Conservation (phyloP, 2,329 filamentous ascomycete species). For the Apiospora hydei region DNA sequence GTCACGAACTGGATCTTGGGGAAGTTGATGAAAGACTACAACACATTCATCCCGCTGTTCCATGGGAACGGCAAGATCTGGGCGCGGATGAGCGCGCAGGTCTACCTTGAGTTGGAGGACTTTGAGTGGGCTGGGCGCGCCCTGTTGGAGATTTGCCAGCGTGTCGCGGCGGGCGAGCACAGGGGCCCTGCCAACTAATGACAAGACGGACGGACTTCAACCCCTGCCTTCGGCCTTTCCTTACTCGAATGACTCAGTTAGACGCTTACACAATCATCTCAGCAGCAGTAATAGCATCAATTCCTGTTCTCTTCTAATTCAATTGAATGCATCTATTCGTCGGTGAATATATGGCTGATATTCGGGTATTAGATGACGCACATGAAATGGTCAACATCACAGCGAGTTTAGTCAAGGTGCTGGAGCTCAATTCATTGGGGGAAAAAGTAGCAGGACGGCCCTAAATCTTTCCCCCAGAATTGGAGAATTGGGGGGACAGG, state of each 20-base stretch:
- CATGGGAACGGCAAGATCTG: conserved; percentile 69
- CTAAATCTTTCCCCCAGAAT: not conserved
- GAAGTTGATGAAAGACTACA: conserved; percentile 61
- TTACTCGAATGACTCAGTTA: not conserved
- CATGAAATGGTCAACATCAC: not conserved
- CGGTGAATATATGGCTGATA: not conserved
- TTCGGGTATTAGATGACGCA: not conserved
- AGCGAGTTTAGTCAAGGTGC: not conserved
- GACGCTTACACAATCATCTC: not conserved
- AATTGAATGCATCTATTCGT: not conserved
- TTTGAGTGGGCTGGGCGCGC: conserved; percentile 73
- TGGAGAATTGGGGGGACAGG: not conserved
- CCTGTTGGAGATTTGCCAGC: conserved; percentile 58
- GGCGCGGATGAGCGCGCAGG: conserved; percentile 78
- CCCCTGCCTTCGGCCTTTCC: not conserved
- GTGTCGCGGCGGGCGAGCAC: conserved; percentile 46
- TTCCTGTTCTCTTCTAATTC: too few species aligned
- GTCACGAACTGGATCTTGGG: conserved; percentile 41
- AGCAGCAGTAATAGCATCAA: not conserved
- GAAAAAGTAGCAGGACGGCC: not conserved
- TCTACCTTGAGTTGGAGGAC: conserved; percentile 82
- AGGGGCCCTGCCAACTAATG: not conserved
- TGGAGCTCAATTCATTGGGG: not conserved
- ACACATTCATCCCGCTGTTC: conserved; percentile 75
- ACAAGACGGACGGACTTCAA: not conserved